Conservation (phyloP, 495 filamentous ascomycete genomes). For the Recurvomyces mirabilis region DNA sequence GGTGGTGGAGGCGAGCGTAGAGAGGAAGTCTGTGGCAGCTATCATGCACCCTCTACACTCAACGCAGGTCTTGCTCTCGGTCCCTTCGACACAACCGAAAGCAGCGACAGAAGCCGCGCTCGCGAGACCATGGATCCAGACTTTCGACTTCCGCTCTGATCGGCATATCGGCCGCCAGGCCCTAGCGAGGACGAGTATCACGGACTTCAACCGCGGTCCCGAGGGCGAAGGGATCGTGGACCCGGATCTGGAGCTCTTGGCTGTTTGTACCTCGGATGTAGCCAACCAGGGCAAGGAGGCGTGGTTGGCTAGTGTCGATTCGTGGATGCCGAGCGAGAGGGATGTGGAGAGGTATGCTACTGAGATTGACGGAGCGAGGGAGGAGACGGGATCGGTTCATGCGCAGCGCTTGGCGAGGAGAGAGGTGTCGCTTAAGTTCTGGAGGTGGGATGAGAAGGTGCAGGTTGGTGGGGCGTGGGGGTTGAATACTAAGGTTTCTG, state of each 20-base stretch:
- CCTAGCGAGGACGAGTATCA: slow-evolving; percentile 74
- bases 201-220: slow-evolving; percentile 61
- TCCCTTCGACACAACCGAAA: slow-evolving; percentile 39
- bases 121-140: slow-evolving; percentile 51
- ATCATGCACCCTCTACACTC: slow-evolving; percentile 46
- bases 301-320: slow-evolving; percentile 87
- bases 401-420: slow-evolving; percentile 37
- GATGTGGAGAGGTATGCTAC: slow-evolving; percentile 47
- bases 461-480: slow-evolving; percentile 59
- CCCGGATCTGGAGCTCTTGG: slow-evolving; percentile 61
- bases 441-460: slow-evolving; percentile 58
- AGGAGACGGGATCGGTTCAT: too few species aligned
- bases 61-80: slow-evolving; percentile 49
- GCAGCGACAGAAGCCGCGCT: not conserved
- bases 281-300: too few species aligned
- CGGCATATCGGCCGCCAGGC: slow-evolving; percentile 73
- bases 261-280: slow-evolving; percentile 54
- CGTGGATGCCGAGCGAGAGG: slow-evolving; percentile 62
- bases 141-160: slow-evolving; percentile 64
- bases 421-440: slow-evolving; percentile 84
- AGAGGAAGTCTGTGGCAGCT: slow-evolving; percentile 21
- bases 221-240: slow-evolving; percentile 56
- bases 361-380: slow-evolving; percentile 31
- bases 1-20: not conserved
- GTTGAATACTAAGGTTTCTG: slow-evolving; percentile 68